Conservation (phyloP, 2,329 filamentous ascomycete species). For the Trichoderma sp. region DNA sequence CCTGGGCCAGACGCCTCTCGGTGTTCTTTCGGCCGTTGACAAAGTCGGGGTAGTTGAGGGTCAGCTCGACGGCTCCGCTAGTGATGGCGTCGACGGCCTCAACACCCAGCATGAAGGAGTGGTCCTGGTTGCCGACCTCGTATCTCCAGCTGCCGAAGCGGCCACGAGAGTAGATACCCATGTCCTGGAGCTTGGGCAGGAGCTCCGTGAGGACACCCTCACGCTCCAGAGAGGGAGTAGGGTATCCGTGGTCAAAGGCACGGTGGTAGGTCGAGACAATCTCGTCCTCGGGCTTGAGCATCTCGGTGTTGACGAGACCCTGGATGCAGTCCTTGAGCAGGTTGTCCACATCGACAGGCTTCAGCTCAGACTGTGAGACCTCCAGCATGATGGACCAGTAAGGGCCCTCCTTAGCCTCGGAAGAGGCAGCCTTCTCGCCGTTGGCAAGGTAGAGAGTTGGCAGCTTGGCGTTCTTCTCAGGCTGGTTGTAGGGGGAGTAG, state of each 20-base stretch:
- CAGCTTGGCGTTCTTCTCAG: constrained; percentile 78
- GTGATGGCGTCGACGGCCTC: constrained; percentile 91
- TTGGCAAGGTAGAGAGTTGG: constrained; percentile 84
- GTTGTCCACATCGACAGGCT: constrained; percentile 86
- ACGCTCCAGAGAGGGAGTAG: constrained; percentile 91
- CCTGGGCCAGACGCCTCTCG: constrained; percentile 50
- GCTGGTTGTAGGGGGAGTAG: constrained; percentile 99
- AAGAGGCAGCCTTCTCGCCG: constrained; percentile 76
- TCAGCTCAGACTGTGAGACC: constrained; percentile 93
- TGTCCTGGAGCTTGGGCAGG: constrained; percentile 86
- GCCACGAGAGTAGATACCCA: constrained; percentile 92
- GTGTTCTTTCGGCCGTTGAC: constrained; percentile 77
- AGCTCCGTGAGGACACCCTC: constrained; percentile 92
- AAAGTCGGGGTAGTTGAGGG: constrained; percentile 95
- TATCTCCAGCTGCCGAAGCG: constrained; percentile 98
- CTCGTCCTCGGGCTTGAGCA: constrained; percentile 89
- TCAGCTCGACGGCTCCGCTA: constrained; percentile 87
- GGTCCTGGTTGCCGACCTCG: constrained; percentile 95
- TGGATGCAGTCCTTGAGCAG: constrained; percentile 90
- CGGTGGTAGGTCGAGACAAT: constrained; percentile 98
- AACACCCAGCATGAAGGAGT: constrained; percentile 96
- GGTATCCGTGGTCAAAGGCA: constrained; percentile 97
- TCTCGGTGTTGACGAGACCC: constrained; percentile 95
- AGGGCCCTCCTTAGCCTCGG: constrained; percentile 79
- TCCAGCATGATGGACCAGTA: constrained; percentile 99